phyloP scores from a whole-genome alignment of 148 eudicot genomes.

The Rhododendron ferrugineum region DNA sequence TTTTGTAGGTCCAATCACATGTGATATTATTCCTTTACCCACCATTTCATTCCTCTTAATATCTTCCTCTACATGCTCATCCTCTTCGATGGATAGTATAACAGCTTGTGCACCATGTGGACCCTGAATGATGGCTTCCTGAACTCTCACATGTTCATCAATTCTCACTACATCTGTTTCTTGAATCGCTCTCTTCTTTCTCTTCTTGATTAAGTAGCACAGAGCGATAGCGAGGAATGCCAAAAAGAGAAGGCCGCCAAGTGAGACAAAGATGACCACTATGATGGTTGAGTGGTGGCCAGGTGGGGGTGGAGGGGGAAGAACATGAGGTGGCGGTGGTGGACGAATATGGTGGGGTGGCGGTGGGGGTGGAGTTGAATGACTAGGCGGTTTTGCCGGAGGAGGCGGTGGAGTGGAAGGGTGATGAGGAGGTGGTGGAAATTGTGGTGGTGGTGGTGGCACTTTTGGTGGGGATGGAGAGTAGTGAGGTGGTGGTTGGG shows the following conservation, averaged over 20 bases:
- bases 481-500: conserved; percentile 26
- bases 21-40: conserved; percentile 12
- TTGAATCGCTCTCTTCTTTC: conserved; percentile 39
- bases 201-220: conserved; percentile 62
- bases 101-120: conserved; percentile 62
- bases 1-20: conserved; percentile 12
- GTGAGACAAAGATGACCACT: conserved; percentile 50
- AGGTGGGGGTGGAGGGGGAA: conserved; percentile 42
- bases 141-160: conserved; percentile 52
- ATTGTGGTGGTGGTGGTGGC: conserved; percentile 18
- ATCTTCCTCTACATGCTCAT: conserved; percentile 54
- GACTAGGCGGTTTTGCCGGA: background rate
- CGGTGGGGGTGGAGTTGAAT: conserved; percentile 32
- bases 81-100: conserved; percentile 56
- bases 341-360: conserved; percentile 22
- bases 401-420: conserved; percentile 27
- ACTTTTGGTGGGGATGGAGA: conserved; percentile 29
- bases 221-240: conserved; percentile 58
- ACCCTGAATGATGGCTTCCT: conserved; percentile 56
- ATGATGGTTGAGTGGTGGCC: conserved; percentile 56
- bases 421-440: conserved; percentile 23
- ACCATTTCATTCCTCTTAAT: conserved; percentile 40
- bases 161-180: conserved; percentile 44
- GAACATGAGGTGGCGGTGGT: conserved; percentile 16
- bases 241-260: conserved; percentile 79